Percentiles rank a stretch among this genome's conserved stretches.
Conservation (phyloP, 1,284 basidiomycete species). For the Malassezia sp. region DNA sequence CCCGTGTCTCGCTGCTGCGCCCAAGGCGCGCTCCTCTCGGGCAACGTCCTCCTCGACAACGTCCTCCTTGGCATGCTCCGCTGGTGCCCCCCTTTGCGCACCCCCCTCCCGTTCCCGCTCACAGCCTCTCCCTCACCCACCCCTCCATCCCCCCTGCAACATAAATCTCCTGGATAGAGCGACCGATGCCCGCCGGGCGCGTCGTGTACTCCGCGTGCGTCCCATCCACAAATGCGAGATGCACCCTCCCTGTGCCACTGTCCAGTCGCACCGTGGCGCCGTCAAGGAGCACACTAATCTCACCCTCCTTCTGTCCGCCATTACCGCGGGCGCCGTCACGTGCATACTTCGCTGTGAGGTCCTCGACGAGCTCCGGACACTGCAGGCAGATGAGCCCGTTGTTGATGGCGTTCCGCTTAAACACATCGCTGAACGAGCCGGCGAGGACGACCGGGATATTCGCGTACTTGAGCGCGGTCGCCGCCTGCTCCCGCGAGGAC, state of each 20-base stretch:
- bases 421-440: conserved; percentile 96
- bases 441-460: conserved; percentile 87
- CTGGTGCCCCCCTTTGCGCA: no score
- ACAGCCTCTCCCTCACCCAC: conserved; percentile 38
- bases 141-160: conserved; percentile 40
- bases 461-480: conserved; percentile 87
- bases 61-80: no score
- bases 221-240: conserved; percentile 17
- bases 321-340: conserved; percentile 61
- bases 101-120: no score
- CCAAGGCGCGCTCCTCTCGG: no score
- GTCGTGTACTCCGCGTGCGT: conserved; percentile 24
- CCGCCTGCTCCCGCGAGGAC: conserved; percentile 95
- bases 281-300: conserved; percentile 35
- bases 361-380: conserved; percentile 73
- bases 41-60: no score
- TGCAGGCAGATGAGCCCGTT: conserved; percentile 94
- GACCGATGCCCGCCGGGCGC: conserved; percentile 38
- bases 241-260: conserved; percentile 20
- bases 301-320: conserved; percentile 25
- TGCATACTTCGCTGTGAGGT: conserved; percentile 65
- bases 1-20: no score
- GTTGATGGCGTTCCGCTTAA: conserved; percentile 98
- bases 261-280: conserved; percentile 21
- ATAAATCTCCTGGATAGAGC: conserved; percentile 43